phyloP scores from a whole-genome alignment of 345 rosid species.

The Aethionema arabicum region DNA sequence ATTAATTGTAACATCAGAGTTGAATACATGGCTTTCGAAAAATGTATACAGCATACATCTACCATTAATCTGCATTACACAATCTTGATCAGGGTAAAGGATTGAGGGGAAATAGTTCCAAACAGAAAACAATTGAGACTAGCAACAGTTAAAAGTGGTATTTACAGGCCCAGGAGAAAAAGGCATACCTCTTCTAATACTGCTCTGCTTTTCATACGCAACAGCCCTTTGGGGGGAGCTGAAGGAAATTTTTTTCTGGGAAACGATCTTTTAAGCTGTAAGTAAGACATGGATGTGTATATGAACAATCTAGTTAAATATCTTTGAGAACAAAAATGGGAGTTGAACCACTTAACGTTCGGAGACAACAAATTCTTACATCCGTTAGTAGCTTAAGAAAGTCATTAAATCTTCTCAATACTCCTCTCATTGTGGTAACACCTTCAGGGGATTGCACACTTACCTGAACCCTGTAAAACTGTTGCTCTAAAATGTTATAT shows the following conservation, averaged over 20 bases:
- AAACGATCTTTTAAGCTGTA: constrained; percentile 77
- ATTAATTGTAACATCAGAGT: constrained; percentile 3
- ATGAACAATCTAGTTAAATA: constrained; percentile 6
- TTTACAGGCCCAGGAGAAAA: constrained; percentile 21
- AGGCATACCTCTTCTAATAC: constrained; percentile 88
- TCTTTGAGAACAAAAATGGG: constrained; percentile 1
- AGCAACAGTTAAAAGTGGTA: constrained; percentile 18
- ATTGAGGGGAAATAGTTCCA: neutral
- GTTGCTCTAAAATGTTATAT: constrained; percentile 39
- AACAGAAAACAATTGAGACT: constrained; percentile 13
- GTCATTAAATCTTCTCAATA: constrained; percentile 92
- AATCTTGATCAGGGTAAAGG: constrained; percentile 8
- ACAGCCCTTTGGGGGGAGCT: constrained; percentile 92
- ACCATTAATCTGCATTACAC: neutral
- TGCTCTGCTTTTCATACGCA: constrained; percentile 85
- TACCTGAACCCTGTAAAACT: constrained; percentile 99
- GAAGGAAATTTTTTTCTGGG: constrained; percentile 78
- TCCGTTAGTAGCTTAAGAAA: constrained; percentile 80
- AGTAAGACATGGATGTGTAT: constrained; percentile 30
- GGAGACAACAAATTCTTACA: constrained; percentile 48
- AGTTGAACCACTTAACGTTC: neutral
- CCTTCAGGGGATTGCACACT: constrained; percentile 94
- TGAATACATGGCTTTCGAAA: constrained; percentile 25
- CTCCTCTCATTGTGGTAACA: constrained; percentile 58
- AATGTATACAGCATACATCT: neutral